Base-by-base conservation (phyloP, 371 early-diverging fungal genomes). In the Lichtheimia ramosa region DNA sequence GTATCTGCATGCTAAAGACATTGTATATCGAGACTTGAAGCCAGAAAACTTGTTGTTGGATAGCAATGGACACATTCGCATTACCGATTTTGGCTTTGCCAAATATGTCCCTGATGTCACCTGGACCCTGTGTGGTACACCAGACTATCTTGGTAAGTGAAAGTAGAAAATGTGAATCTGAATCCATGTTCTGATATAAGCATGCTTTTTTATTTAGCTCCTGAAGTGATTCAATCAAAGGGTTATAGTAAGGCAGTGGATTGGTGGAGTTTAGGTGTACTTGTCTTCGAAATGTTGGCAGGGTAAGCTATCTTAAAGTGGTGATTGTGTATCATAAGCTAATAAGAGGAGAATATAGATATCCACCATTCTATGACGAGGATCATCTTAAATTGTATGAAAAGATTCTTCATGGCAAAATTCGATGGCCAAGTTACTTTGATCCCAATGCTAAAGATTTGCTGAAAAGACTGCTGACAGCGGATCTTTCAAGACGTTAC, bases 71-170 rank as follows among this genome's bases (percentile, higher is more conserved):
- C 96, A 99, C 71, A 92, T 98, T 68, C 96, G 96, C 78, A 91
- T 99, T 65, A 95, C 97, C 5, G 99, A 99, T 76, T 96, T 99
- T 81, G 99, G 99, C 10, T 98, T 98, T 79, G 96, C 98, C 43
- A 98, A 97, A 68, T 77, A 90, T 62, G 92, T 97, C 0, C 89
- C 91, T 14, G 93, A 95, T 67, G 86, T 89, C 62, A 96, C 96
- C 12, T 95, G 95, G 94, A 96, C 97, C 10, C 83, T 98, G 41
- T 98, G 97, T 70, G 99, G 99, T 20, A 99, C 99, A 15, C 99
- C 99, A 10, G 99, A 98, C 66, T 98, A 98, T 73, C 87, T 99
- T 6, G 66, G 66, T 65, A 54, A 65, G 60, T 40, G n/a, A 27
- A 10, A 41, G 25, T 7, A 14, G 15, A 46, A 16, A 16, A 2